These are phyloP conservation scores for Sarcomyxa edulis DNA, from an alignment of 768 basidiomycete species.

Conservation along the genomic window DNA sequence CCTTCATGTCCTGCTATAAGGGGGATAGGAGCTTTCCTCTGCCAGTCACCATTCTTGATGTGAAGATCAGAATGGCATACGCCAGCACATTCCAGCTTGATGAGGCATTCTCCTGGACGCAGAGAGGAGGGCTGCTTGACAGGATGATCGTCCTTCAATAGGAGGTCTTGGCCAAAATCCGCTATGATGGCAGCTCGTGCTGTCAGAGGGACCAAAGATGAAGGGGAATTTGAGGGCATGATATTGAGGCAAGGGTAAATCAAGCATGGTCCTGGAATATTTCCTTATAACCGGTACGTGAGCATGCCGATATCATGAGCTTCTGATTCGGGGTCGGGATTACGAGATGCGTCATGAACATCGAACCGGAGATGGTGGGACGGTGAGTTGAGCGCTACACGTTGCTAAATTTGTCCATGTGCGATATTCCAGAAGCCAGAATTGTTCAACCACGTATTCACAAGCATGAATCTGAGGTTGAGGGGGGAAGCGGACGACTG, in stretches of 20 bases:
- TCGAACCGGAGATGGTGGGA: too few relatives aligned
- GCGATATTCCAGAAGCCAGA: too few relatives aligned
- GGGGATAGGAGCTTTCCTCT: conserved; percentile 38
- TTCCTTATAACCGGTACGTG: not conserved
- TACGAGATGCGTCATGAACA: too few relatives aligned
- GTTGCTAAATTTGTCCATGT: too few relatives aligned
- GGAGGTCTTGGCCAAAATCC: conserved; percentile 21
- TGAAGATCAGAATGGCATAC: conserved; percentile 77
- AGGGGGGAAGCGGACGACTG: too few relatives aligned
- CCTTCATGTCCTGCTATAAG: conserved; percentile 80
- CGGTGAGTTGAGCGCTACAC: too few relatives aligned
- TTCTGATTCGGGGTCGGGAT: too few relatives aligned
- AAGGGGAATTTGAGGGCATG: not conserved
- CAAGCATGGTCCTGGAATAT: not conserved
- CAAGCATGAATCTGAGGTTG: too few relatives aligned
- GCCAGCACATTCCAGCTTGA: conserved; percentile 62
- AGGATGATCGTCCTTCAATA: conserved; percentile 37
- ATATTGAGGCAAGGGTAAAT: too few relatives aligned
- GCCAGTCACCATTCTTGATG: conserved; percentile 65
- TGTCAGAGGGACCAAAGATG: conserved; percentile 24
- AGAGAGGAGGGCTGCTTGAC: conserved; percentile 55
- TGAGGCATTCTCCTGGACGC: conserved; percentile 58
- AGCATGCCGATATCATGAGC: too few relatives aligned
- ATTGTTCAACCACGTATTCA: too few relatives aligned
- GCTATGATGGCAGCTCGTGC: conserved; percentile 33